phyloP scores from a whole-genome alignment of 2,329 filamentous ascomycete genomes.

The Phialophora verrucosa region DNA sequence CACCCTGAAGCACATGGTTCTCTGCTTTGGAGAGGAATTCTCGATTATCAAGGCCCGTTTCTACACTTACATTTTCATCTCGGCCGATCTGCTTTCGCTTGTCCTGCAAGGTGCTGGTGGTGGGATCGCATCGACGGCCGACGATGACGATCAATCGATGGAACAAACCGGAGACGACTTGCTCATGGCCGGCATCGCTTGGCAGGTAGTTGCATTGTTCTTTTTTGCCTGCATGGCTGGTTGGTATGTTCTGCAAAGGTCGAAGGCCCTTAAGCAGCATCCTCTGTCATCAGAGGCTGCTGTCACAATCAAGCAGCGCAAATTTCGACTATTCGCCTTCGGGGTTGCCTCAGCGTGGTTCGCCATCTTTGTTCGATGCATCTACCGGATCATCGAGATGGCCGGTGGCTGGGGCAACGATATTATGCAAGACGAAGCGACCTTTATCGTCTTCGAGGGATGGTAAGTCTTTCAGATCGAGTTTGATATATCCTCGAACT shows the following conservation, averaged over 20 bases:
- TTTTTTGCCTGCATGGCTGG: constrained; percentile 40
- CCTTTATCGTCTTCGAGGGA: constrained; percentile 59
- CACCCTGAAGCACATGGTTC: constrained; percentile 62
- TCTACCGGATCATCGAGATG: constrained; percentile 58
- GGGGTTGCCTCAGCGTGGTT: constrained; percentile 44
- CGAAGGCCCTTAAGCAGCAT: constrained; percentile 5
- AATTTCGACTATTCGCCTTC: constrained; percentile 32
- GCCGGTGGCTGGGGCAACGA: constrained; percentile 53
- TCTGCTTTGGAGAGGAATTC: constrained; percentile 58
- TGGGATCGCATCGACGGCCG: constrained; percentile 59
- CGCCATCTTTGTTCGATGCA: constrained; percentile 54
- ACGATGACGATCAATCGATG: constrained; percentile 46
- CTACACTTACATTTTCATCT: constrained; percentile 66
- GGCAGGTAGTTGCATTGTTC: constrained; percentile 60
- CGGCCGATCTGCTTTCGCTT: constrained; percentile 64
- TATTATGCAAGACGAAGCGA: constrained; percentile 55
- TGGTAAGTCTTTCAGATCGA: constrained; percentile 24
- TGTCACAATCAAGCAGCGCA: constrained; percentile 24
- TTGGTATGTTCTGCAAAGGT: constrained; percentile 21
- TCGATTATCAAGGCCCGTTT: constrained; percentile 55
- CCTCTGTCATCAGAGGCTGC: constrained; percentile 29
- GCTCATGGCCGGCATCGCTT: constrained; percentile 63
- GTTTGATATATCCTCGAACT: constrained; percentile 3
- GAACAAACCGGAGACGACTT: constrained; percentile 58
- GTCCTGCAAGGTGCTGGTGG: constrained; percentile 63